Evolutionary conservation across 2,329 filamentous ascomycete genomes (phyloP), one percentile per base, ranked within the genome.

Genomic region (Penicillium sp.): DNA sequence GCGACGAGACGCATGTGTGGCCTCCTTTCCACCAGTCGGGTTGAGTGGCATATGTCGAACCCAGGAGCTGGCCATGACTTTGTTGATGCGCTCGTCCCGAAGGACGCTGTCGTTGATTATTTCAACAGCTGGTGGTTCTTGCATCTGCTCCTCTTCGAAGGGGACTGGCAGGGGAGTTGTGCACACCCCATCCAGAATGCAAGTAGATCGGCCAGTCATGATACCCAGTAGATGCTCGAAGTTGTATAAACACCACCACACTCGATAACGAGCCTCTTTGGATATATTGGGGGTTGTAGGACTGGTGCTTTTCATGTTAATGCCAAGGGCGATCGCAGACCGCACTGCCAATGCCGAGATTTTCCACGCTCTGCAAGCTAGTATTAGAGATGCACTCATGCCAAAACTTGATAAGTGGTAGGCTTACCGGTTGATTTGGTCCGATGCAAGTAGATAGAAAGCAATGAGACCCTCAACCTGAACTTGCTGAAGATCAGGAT

Each of bases 161-260:
- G 64, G 66, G 12, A 65, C 38, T 1, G 67, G 65, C 30, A 70
- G 52, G 20, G 67, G 64, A 3, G 64, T 60, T 11, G 64, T 69
- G 49, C 65, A 69, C 32, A 68, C 57, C 11, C 65, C 61, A 42
- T 69, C 62, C 15, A 60, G 49, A 12, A 70, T 64, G 37, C 63
- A 67, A 18, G 64, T 64, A 16, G 66, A 56, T 28, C 68, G 60
- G 26, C 68, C 68, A n/a, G 68, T 70, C 64, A 71, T 68, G 39
- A 66, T 58, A 11, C 65, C 64, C 23, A 71, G 57, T 22, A 65
- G 57, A 36, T 68, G 66, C 45, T 71, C 68, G 28, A 70, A 61
- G 2, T 57, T 59, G 36, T 68, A 67, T 2, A 70, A 49, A 36
- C 65, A 66, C 64, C 66, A 70, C 68, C 68, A 71, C 3, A 69